Base-by-base conservation (phyloP, 2,329 filamentous ascomycete genomes). In the Trichoderma guizhouense region DNA sequence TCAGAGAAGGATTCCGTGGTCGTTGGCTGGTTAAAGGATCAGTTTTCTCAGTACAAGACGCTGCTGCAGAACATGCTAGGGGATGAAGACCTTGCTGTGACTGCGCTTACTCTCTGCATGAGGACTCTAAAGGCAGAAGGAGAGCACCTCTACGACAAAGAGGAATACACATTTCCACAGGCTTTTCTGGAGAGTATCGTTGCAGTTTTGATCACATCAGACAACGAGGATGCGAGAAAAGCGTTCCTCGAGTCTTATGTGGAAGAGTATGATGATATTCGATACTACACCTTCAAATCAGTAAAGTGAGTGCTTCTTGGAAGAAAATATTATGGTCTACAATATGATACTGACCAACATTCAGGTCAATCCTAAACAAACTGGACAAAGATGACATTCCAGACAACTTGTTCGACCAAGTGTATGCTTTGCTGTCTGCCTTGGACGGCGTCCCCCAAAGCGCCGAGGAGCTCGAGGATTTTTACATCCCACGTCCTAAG, bases 181-280 rank as follows among this genome's bases (percentile, higher is more conserved):
- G 83, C 84, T 0, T 89, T 92, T 55, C 88, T 98, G 69, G 84
- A 85, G 53, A 85, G 88, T 12, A 86, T 97, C 34, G 82, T 97
- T 12, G 82, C 84, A 47, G 84, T 84, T 0, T 77, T 97, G 3
- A 78, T 97, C 21, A 82, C 85, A 34, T 84, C 88, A 6, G 84
- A 85, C 32, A 84, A 88, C 55, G 87, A 89, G 51, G 85, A 87
- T 43, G 84, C 91, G n/a, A 87, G 90, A 65, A 86, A 89, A 61
- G 90, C 93, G 70, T 98, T 95, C 74, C 85, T 92, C 30, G 88
- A 93, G 72, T 93, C 93, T 75, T 98, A 90, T 79, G 86, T 94
- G 64, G 90, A 93, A 79, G 86, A 91, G 79, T 94, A 91, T 79
- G 92, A 96, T 77, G 96, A 98, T 80, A 86, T 98, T 73, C 88